These are phyloP conservation scores for Fistulinella cinereoalba DNA, from an alignment of 1,284 basidiomycete species.

Conservation along the genomic window DNA sequence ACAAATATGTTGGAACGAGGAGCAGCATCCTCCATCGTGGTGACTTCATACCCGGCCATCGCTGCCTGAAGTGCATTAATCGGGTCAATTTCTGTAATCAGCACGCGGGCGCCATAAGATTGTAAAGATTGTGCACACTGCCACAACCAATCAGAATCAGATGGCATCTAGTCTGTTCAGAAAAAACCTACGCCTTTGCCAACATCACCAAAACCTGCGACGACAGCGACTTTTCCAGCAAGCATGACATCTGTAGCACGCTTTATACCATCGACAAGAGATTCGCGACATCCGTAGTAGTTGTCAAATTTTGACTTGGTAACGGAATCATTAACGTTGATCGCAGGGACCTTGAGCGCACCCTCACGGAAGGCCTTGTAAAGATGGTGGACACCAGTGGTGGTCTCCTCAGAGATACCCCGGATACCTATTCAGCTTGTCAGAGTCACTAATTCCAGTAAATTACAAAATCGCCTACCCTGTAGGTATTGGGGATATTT, in stretches of 20 bases:
- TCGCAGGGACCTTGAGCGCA: constrained; percentile 95
- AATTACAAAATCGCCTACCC: constrained; percentile 42
- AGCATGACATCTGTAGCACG: constrained; percentile 99
- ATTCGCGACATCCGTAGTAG: constrained; percentile 98
- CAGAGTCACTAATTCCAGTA: constrained; percentile 1
- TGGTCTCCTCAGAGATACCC: constrained; percentile 98
- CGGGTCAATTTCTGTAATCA: constrained; percentile 98
- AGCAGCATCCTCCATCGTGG: constrained; percentile 97
- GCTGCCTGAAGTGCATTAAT: constrained; percentile 99
- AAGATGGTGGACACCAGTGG: constrained; percentile 98
- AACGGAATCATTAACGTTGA: constrained; percentile 99
- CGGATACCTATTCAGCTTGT: constrained; percentile 59
- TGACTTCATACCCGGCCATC: constrained; percentile 99
- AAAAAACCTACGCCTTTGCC: constrained; percentile 81
- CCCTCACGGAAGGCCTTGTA: constrained; percentile 98
- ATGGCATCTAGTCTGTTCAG: neutral
- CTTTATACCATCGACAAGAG: constrained; percentile 99
- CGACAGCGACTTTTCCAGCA: constrained; percentile 98
- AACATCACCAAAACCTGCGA: constrained; percentile 98
- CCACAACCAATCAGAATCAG: constrained; percentile 11
- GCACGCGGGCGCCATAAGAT: constrained; percentile 94
- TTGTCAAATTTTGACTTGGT: constrained; percentile 99
- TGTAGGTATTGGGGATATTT: constrained; percentile 90
- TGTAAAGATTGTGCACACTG: constrained; percentile 97
- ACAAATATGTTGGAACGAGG: constrained; percentile 90